Base-by-base conservation (phyloP, 2,329 filamentous ascomycete species). In the Ophiostoma sp. region DNA sequence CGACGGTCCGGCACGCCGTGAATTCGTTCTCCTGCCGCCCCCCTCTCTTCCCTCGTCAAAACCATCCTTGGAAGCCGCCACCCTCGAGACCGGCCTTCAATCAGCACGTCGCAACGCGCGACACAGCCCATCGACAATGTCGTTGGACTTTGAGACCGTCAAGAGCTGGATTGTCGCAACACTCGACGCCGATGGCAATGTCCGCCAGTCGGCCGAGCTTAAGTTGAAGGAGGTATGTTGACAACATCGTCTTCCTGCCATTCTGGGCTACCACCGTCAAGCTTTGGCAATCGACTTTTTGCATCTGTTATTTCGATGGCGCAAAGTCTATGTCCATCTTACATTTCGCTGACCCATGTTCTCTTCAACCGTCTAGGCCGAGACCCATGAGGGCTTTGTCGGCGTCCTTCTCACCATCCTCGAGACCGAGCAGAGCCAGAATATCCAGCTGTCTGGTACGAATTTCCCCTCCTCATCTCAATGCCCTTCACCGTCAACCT, bases 401-500 rank as follows among this genome's bases (percentile, higher is more conserved):
- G 93, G 96, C 82, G 93, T 93, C 78, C 90, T 98, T 76, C 87
- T 98, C 79, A 93, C 97, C 81, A 94, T 99, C 79, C 87, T 98
- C 78, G 92, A 97, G 84, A 88, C 89, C 75, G 96, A 99, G 84
- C 92, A 95, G 83, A 93, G 97, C 78, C 87, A 90, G 79, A 91
- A 91, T 76, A 90, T 98, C 78, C 92, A 95, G 80, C 88, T 98
- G 73, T 95, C 95, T 75, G 93, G 95, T 98, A 92, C 80, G 91
- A 9, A 45, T 9, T 3, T 2, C 57, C 28, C 36, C 12, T 45
- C 22, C 36, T 45, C 55, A 15, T 33, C 17, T 19, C 7, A 9
- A 25, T 28, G n/a, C 22, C 11, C 8, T 55, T 55, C 22, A 12
- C 22, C 12, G 9, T 55, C 22, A 25, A 77, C 75, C 75, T 77